Evolutionary conservation across 2,329 filamentous ascomycete genomes (phyloP).

Genomic region (Plectosphaerella cucumerina): DNA sequence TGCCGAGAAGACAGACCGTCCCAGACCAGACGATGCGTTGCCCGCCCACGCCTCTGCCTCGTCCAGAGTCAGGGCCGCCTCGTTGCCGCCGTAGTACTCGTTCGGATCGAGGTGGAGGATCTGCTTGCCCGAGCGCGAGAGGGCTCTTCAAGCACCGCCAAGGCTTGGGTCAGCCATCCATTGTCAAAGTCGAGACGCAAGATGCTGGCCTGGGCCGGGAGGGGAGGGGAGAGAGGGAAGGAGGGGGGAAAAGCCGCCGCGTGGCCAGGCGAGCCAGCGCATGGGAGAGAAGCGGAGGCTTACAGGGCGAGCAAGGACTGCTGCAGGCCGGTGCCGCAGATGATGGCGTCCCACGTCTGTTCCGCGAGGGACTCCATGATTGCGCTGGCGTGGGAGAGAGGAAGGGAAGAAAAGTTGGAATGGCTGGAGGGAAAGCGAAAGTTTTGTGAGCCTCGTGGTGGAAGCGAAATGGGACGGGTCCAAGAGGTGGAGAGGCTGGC

Average conservation of each 20-base stretch:
- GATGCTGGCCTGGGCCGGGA: constrained; percentile 4
- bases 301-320: constrained; percentile 79
- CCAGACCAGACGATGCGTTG: constrained; percentile 18
- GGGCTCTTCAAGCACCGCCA: constrained; percentile 59
- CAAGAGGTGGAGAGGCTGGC: constrained; percentile 5
- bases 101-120: constrained; percentile 87
- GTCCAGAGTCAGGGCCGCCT: constrained; percentile 80
- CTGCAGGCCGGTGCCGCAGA: constrained; percentile 72
- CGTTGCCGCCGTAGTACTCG: constrained; percentile 80
- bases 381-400: background rate
- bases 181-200: constrained; percentile 9
- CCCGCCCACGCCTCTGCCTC: constrained; percentile 75
- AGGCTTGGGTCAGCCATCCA: constrained; percentile 64
- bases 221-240: constrained; percentile 5
- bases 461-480: constrained; percentile 1
- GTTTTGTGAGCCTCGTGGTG: constrained; percentile 4
- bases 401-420: constrained; percentile 1
- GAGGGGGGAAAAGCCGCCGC: background rate
- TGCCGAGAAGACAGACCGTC: constrained; percentile 24
- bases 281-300: constrained; percentile 30
- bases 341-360: constrained; percentile 74
- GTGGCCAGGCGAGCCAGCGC: constrained; percentile 6
- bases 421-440: constrained; percentile 7
- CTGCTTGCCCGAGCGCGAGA: constrained; percentile 89
- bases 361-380: constrained; percentile 72